Evolutionary conservation across 2,329 filamentous ascomycete species (phyloP), one percentile per base, ranked within the genome.

Genomic region (Monosporascus sp.): DNA sequence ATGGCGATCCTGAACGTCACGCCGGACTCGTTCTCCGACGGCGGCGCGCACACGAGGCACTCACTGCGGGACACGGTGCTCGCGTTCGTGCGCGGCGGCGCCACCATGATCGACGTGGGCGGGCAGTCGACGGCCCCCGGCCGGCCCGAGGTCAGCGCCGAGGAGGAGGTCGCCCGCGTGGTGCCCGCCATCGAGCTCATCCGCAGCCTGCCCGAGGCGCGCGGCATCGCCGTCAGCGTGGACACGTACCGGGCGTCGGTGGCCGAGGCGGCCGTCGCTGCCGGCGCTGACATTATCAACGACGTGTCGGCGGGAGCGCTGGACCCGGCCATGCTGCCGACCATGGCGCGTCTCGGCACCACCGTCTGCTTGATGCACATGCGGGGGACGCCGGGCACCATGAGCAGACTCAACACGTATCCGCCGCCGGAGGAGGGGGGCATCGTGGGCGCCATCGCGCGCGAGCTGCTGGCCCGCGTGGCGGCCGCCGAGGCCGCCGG

Each of bases 1-100:
- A 99, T 99, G 94, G 89, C 89, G 51, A 96, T 99, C 58, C 77
- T 97, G 46, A 99, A 99, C 71, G 75, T 96, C 50, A 97, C 94
- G 0, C 93, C 93, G 0, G 93, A 99, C 72, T 97, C 93, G 9
- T 99, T 99, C 75, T 97, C 93, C 1, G 92, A 97, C 66, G 93
- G 91, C 50, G 91, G 91, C 8, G 65, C 76, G 8, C 81, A 91
- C 68, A 72, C 74, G 44, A 65, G 75, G 24, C 65, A 72, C 14
- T 76, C 82, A 57, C 77, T 94, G 25, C 72, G 77, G 14, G 66
- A 75, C 14, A 87, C 82, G 1, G 77, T 92, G 17, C 72, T 76
- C 49, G 62, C 72, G 11, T 85, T 90, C 66, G 81, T 95, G 56
- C 70, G 73, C 39, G 74, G 77, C 7, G 91, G 92, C 36, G 90